Percentiles rank a stretch among this genome's conserved stretches.
Conservation (phyloP, 768 basidiomycete species). For the Sistotremastrum niveocremeum region DNA sequence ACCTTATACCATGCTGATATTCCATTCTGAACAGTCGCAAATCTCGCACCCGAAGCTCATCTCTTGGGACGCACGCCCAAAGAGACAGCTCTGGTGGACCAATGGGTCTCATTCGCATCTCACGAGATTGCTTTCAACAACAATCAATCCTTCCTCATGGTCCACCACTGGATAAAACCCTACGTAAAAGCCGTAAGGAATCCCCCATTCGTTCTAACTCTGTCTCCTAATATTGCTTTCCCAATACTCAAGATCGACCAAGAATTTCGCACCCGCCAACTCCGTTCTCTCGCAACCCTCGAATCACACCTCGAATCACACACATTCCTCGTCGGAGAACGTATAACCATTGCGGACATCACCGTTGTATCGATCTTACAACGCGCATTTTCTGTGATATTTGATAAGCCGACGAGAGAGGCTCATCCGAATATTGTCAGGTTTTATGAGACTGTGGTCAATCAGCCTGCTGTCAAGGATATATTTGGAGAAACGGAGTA, state of each 20-base stretch:
- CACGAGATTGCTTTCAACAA: conserved; percentile 37
- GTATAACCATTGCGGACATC: conserved; percentile 90
- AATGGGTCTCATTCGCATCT: conserved; percentile 74
- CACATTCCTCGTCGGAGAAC: conserved; percentile 89
- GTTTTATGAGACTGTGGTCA: conserved; percentile 73
- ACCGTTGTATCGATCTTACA: conserved; percentile 45
- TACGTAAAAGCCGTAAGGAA: conserved; percentile 73
- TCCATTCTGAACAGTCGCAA: conserved; percentile 42
- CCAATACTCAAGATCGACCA: conserved; percentile 39
- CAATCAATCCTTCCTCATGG: conserved; percentile 26
- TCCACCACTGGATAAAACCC: conserved; percentile 34
- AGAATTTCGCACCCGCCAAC: conserved; percentile 35
- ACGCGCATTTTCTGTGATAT: conserved; percentile 26
- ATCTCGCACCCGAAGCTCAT: conserved; percentile 59
- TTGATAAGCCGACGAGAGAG: conserved; percentile 55
- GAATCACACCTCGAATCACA: conserved; percentile 59
- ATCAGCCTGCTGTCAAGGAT: conserved; percentile 65
- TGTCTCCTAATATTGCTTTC: neutral
- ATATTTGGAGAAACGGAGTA: conserved; percentile 49
- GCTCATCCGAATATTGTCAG: conserved; percentile 70
- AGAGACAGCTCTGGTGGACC: conserved; percentile 66
- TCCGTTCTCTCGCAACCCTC: conserved; percentile 48
- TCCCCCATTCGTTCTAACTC: neutral
- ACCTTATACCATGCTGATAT: too few species aligned
- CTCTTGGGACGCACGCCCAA: conserved; percentile 55